A percentile compares a stretch with the other conserved stretches of the same genome.
phyloP scores from a whole-genome alignment of 257 asterid genomes.

The Lithospermum erythrorhizon region DNA sequence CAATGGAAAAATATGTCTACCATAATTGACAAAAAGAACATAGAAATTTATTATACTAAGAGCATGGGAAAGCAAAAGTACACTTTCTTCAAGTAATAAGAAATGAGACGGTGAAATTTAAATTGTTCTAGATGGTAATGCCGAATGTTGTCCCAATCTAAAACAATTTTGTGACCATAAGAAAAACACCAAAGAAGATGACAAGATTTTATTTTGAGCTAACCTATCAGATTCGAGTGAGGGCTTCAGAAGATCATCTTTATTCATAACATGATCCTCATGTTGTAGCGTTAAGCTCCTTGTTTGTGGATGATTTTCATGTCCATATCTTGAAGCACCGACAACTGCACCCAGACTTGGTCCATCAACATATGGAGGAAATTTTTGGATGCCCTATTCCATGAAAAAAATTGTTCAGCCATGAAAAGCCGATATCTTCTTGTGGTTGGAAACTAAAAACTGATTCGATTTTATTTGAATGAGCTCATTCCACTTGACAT shows the following conservation, averaged over 20 bases:
- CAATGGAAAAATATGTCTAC: no score
- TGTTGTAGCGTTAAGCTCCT: conserved; percentile 25
- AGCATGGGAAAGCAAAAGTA: not conserved
- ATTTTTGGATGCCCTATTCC: conserved; percentile 43
- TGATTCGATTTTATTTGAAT: not conserved
- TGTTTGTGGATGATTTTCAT: conserved; percentile 27
- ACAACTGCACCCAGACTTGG: conserved; percentile 30
- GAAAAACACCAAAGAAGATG: conserved; percentile 10
- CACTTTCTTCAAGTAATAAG: not conserved
- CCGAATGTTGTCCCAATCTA: not conserved
- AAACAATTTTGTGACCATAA: not conserved
- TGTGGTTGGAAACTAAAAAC: not conserved
- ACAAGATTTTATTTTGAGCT: conserved; percentile 15
- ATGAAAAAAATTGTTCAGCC: conserved; percentile 4
- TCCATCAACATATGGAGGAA: conserved; percentile 39
- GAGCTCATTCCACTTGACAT: not conserved
- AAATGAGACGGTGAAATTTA: not conserved
- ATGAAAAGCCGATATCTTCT: not conserved
- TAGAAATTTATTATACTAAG: not conserved
- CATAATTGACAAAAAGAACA: no score
- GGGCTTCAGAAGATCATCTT: conserved; percentile 24
- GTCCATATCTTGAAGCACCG: conserved; percentile 37
- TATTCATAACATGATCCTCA: conserved; percentile 25
- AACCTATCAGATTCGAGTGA: conserved; percentile 45
- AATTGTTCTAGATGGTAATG: not conserved